Conservation (phyloP, 306 rosid species). For the Heteromeles arbutifolia region DNA sequence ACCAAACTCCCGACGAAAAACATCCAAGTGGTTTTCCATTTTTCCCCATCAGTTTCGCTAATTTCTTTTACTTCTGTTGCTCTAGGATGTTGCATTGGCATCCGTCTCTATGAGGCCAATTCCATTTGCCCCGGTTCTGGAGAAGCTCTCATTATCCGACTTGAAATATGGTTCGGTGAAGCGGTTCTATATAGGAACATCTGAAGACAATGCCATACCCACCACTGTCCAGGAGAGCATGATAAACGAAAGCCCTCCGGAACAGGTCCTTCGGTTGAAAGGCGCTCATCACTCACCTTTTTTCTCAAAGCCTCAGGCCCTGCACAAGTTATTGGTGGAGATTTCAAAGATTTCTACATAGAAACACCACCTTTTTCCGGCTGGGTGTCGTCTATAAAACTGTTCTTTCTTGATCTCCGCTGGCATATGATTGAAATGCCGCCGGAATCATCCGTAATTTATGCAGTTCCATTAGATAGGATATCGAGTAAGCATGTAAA, state of each 20-base stretch:
- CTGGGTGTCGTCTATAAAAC: conserved; percentile 9
- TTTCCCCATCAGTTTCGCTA: conserved; percentile 1
- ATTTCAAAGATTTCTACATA: conserved; percentile 48
- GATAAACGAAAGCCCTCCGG: conserved; percentile 69
- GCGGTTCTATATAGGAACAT: conserved; percentile 78
- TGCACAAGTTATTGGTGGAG: conserved; percentile 82
- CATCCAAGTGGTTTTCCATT: not conserved
- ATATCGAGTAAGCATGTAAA: conserved; percentile 20
- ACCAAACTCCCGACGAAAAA: not conserved
- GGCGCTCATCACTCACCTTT: conserved; percentile 94
- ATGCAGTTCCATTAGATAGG: conserved; percentile 14
- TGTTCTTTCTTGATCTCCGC: conserved; percentile 17
- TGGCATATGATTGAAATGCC: conserved; percentile 24
- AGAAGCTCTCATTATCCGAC: conserved; percentile 71
- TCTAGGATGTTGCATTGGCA: conserved; percentile 85
- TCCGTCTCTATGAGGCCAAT: conserved; percentile 89
- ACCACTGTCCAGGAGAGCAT: conserved; percentile 60
- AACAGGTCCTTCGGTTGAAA: conserved; percentile 62
- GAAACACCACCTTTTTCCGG: conserved; percentile 9
- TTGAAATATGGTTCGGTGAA: conserved; percentile 70
- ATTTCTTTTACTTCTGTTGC: conserved; percentile 13
- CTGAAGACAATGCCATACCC: conserved; percentile 90
- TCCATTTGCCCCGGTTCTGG: conserved; percentile 82
- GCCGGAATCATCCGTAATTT: conserved; percentile 2
- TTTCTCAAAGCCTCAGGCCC: conserved; percentile 96